A percentile compares a stretch with the other conserved stretches of the same genome.
Evolutionary conservation across 1,139 yeast genomes (phyloP).

Genomic region (Insectozyma bohioensis): DNA sequence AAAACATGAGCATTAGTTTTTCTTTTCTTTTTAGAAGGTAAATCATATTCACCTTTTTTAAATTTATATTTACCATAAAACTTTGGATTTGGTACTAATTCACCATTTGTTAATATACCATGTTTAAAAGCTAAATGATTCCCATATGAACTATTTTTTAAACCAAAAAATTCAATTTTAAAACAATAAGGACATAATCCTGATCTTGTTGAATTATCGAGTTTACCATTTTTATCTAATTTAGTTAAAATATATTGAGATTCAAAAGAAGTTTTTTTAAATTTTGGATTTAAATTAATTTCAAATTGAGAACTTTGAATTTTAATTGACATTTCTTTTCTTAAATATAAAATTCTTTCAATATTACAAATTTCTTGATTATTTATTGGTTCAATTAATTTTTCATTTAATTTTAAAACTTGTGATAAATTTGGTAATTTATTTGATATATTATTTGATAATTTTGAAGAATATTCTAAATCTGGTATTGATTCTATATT

Average conservation of each 20-base stretch:
- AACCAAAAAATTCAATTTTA: constrained; percentile 29
- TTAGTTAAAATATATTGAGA: constrained; percentile 16
- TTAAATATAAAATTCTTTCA: constrained; percentile 12
- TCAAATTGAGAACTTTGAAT: constrained; percentile 8
- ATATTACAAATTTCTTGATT: constrained; percentile 11
- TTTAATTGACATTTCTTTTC: too few relatives aligned
- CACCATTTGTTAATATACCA: constrained; percentile 34
- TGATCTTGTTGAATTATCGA: constrained; percentile 18
- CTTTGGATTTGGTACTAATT: constrained; percentile 21
- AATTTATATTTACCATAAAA: constrained; percentile 14
- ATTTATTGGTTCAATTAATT: constrained; percentile 13
- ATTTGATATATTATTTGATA: constrained; percentile 7
- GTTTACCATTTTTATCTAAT: constrained; percentile 12
- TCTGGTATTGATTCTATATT: constrained; percentile 12
- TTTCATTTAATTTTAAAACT: constrained; percentile 11
- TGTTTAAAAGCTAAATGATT: constrained; percentile 36
- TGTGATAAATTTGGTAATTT: constrained; percentile 11
- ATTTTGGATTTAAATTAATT: constrained; percentile 12
- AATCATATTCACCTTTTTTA: constrained; percentile 16
- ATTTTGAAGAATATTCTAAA: constrained; percentile 9
- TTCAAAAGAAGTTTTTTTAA: constrained; percentile 15
- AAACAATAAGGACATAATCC: constrained; percentile 37
- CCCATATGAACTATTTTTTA: constrained; percentile 33
- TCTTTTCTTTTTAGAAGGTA: constrained; percentile 17
- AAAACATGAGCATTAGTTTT: constrained; percentile 20